Conservation (phyloP, 345 rosid species). For the Citrus maxima region DNA sequence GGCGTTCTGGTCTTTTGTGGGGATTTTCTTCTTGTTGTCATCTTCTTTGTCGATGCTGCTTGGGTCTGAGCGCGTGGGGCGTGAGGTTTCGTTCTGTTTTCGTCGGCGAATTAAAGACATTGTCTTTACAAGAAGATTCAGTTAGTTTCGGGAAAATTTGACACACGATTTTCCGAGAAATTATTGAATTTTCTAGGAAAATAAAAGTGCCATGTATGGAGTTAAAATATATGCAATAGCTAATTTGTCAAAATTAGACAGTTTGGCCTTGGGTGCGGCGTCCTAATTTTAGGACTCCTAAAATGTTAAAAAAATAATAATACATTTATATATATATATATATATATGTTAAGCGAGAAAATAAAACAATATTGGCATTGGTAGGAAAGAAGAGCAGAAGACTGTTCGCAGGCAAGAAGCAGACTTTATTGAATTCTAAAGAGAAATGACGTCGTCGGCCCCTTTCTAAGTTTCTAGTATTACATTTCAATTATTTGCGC, state of each 20-base stretch:
- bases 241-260: not conserved
- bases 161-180: not conserved
- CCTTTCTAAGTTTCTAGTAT: too few species aligned
- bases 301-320: too few species aligned
- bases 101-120: constrained; percentile 26
- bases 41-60: constrained; percentile 15
- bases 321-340: too few species aligned
- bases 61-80: constrained; percentile 1
- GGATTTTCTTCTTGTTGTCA: constrained; percentile 4
- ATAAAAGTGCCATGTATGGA: not conserved
- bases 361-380: too few species aligned
- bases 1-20: not conserved
- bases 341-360: too few species aligned
- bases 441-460: too few species aligned
- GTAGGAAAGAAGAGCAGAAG: too few species aligned
- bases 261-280: not conserved
- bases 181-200: not conserved
- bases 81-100: constrained; percentile 13
- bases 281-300: too few species aligned
- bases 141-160: not conserved
- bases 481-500: too few species aligned
- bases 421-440: too few species aligned
- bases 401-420: too few species aligned
- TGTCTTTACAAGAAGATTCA: not conserved
- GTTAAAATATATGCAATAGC: too few species aligned